These are phyloP conservation scores for Pinus tabuliformis DNA, from an alignment of 75 land plant genomes.

Conservation along the genomic window DNA sequence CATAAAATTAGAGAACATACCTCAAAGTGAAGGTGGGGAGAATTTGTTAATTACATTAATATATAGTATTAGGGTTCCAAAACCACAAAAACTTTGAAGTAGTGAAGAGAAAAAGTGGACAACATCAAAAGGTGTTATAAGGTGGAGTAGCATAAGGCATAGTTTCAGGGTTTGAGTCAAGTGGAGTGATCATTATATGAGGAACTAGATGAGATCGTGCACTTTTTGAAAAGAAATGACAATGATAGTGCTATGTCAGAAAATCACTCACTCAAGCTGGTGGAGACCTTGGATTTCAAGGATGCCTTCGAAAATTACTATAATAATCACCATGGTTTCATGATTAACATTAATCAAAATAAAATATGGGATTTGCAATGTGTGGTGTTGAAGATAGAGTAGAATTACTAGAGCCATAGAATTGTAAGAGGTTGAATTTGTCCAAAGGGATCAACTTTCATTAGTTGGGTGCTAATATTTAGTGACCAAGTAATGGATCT, in stretches of 20 bases:
- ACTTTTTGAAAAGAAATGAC: neutral
- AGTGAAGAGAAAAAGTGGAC: conserved; percentile 48
- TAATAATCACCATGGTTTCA: neutral
- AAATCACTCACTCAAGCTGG: conserved; percentile 6
- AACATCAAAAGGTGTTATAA: conserved; percentile 38
- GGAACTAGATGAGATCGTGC: conserved; percentile 24
- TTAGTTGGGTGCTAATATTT: neutral
- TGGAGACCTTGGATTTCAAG: conserved; percentile 10
- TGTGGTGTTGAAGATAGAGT: conserved; percentile 4
- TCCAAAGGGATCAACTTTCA: neutral
- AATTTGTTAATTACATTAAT: conserved; percentile 31
- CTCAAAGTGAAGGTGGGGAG: conserved; percentile 18
- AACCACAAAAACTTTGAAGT: conserved; percentile 36
- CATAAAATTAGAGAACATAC: no score
- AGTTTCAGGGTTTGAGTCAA: conserved; percentile 9
- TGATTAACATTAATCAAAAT: neutral
- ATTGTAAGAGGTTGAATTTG: neutral
- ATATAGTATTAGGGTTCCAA: conserved; percentile 23
- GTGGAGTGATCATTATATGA: conserved; percentile 20
- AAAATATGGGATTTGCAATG: neutral
- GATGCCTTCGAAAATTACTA: neutral
- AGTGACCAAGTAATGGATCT: no score
- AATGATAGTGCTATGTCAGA: neutral
- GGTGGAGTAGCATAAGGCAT: conserved; percentile 16
- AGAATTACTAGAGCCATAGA: neutral